Percentiles rank a stretch among this genome's conserved stretches.
phyloP scores from a whole-genome alignment of 305 asterid species.

The Fraxinus ornus region DNA sequence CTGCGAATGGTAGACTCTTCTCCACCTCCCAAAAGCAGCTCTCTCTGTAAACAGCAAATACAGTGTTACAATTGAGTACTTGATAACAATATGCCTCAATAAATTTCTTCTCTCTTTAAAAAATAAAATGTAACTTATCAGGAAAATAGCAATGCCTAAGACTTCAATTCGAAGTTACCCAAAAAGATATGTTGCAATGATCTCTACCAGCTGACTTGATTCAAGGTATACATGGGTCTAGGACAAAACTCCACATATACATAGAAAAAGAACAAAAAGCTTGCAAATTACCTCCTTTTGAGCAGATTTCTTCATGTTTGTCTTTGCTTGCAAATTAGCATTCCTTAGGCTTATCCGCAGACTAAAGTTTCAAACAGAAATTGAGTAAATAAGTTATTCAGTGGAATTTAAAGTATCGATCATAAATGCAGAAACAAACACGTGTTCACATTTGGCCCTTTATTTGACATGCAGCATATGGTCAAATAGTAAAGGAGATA shows the following conservation, averaged over 20 bases:
- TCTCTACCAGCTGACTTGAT: not conserved
- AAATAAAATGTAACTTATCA: not conserved
- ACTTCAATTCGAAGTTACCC: not conserved
- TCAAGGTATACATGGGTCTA: too few species aligned
- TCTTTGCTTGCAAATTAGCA: conserved; percentile 92
- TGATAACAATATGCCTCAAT: not conserved
- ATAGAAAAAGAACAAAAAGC: not conserved
- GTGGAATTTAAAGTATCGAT: not conserved
- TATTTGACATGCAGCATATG: not conserved
- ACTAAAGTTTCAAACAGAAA: conserved; percentile 36
- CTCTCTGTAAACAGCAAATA: conserved; percentile 57
- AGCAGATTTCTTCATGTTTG: conserved; percentile 74
- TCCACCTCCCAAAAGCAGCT: conserved; percentile 95
- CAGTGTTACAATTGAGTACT: conserved; percentile 18
- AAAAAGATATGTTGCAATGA: not conserved
- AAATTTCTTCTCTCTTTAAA: not conserved
- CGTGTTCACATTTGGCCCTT: not conserved
- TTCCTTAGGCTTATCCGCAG: conserved; percentile 66
- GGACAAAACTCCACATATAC: not conserved
- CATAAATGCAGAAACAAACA: not conserved
- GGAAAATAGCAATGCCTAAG: not conserved
- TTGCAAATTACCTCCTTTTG: conserved; percentile 66
- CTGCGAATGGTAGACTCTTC: conserved; percentile 91
- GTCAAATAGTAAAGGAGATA: not conserved
- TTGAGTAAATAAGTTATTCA: not conserved